Base-by-base conservation (phyloP, 768 basidiomycete genomes). In the Cyclocybe aegerita region DNA sequence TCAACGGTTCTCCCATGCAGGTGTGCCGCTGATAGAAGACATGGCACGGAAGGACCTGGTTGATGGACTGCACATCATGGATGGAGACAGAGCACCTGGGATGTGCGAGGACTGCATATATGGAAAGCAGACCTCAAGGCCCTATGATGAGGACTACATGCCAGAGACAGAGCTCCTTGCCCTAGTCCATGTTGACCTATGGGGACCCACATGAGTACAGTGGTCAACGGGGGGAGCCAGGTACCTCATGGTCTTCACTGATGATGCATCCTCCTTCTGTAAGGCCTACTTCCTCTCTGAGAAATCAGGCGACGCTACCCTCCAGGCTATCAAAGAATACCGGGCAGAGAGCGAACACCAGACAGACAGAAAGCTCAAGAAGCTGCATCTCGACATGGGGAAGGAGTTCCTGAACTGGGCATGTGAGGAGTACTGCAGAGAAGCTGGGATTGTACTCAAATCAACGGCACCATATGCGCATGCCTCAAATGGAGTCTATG, bases 41-140 rank as follows among this genome's bases (percentile, higher is more conserved):
- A 44, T 64, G 47, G 15, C 47, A 1, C 34, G 12, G 9, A 52
- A 50, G 45, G 42, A 45, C 0, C 35, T 65, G 0, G 64, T 67
- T 2, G 46, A 56, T 8, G 64, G 65, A 0, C 36, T 70, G 1
- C 30, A 56, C 3, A 46, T 62, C 9, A 40, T n/a, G 4, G 48
- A 54, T 6, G 29, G 48, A 7, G 9, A 55, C 9, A 44, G 42
- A 0, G 6, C 39, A n/a, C 15, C 23, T 0, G 56, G 58, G 1
- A 8, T 51, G 11, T 69, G 64, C 42, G 52, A 65, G 33, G 60
- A 63, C 39, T 67, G 68, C 50, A 53, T 65, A 0, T 60, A 53
- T 30, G 56, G 58, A 8, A 61, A 65, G 43, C 60, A 63, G 14
- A 48, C 52, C 0, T 5, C 35, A 1, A 42, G 53, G 4, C 66